Percentiles rank a stretch among this genome's conserved stretches.
Conservation (phyloP, 2,329 filamentous ascomycete species). For the Lithohypha guttulata region DNA sequence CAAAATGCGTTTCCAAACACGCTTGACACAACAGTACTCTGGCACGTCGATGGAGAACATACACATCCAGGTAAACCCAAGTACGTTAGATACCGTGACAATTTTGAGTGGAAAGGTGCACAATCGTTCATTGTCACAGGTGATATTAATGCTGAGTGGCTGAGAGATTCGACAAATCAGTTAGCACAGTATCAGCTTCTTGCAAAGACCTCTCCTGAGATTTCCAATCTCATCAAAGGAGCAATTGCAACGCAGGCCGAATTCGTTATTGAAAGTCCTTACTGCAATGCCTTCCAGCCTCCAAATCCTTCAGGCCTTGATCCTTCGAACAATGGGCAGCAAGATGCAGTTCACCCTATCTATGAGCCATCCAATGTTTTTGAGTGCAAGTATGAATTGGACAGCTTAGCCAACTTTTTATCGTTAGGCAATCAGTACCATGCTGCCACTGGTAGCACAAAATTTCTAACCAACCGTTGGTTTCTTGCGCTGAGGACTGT, state of each 20-base stretch:
- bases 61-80: conserved; percentile 28
- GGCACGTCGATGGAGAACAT: conserved; percentile 59
- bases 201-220: conserved; percentile 65
- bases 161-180: conserved; percentile 84
- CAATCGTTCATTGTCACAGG: conserved; percentile 92
- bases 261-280: conserved; percentile 86
- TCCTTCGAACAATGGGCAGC: conserved; percentile 65
- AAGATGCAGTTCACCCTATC: conserved; percentile 71
- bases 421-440: conserved; percentile 78
- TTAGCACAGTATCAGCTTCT: conserved; percentile 79
- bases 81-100: conserved; percentile 40
- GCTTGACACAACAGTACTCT: conserved; percentile 78
- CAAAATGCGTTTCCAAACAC: conserved; percentile 93
- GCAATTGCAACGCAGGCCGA: conserved; percentile 95
- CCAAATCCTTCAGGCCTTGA: conserved; percentile 69
- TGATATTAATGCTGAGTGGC: conserved; percentile 87
- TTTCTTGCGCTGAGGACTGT: conserved; percentile 64
- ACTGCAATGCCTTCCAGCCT: conserved; percentile 97
- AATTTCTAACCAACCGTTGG: conserved; percentile 72
- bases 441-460: conserved; percentile 63
- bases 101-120: conserved; percentile 62
- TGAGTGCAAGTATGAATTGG: conserved; percentile 98
- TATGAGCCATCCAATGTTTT: conserved; percentile 83
- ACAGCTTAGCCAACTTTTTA: conserved; percentile 87
- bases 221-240: conserved; percentile 73